Evolutionary conservation across 805 yeast species (phyloP).

Genomic region (Candida ficus): DNA sequence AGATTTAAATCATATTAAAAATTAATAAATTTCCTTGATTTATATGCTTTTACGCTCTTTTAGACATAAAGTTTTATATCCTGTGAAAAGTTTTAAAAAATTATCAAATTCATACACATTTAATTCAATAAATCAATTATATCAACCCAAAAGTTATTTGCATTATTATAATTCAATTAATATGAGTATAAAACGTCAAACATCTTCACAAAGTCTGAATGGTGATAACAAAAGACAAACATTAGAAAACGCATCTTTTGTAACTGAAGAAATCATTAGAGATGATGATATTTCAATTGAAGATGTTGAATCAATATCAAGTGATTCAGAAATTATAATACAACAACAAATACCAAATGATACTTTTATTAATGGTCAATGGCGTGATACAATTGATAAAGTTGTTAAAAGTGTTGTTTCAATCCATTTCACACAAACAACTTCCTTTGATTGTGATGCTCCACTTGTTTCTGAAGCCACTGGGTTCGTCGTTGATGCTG

Average conservation of each 20-base stretch:
- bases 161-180: not conserved
- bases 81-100: not conserved
- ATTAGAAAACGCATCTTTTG: not conserved
- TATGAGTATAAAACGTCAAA: slow-evolving; percentile 1
- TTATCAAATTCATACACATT: not conserved
- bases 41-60: slow-evolving; percentile 3
- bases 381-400: slow-evolving; percentile 78
- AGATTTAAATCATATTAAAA: not conserved
- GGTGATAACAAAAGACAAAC: not conserved
- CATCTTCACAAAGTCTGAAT: slow-evolving; percentile 3
- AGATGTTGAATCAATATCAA: slow-evolving; percentile 1
- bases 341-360: slow-evolving; percentile 3
- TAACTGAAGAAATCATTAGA: not conserved
- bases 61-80: not conserved
- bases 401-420: slow-evolving; percentile 87
- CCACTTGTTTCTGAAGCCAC: slow-evolving; percentile 88
- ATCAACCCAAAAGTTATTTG: not conserved
- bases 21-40: not conserved
- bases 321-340: not conserved
- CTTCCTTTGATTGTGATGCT: slow-evolving; percentile 79
- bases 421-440: slow-evolving; percentile 82
- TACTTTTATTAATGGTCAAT: slow-evolving; percentile 31
- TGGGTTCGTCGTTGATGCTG: slow-evolving; percentile 87
- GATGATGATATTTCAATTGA: slow-evolving; percentile 8
- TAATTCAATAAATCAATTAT: not conserved